Percentiles rank a stretch among this genome's conserved stretches.
Conservation (phyloP, 331 rosid genomes). For the Malus hybrid region DNA sequence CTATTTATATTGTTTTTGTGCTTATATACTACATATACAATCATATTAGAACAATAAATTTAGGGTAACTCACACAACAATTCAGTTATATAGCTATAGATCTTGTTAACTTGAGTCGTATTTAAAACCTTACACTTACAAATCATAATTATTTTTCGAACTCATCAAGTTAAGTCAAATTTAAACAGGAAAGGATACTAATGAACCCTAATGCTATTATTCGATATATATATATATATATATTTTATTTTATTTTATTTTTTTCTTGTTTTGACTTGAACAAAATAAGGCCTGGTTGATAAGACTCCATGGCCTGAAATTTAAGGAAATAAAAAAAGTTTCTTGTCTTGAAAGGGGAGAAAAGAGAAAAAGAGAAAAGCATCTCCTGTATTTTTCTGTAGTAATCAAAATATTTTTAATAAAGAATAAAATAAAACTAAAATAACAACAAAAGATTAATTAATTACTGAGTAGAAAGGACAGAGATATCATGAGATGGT, state of each 20-base stretch:
- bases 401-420: background rate
- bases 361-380: slow-evolving; percentile 13
- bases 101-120: no score
- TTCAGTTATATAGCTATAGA: background rate
- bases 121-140: background rate
- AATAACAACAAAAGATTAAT: background rate
- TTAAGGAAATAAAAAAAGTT: background rate
- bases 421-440: background rate
- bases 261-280: background rate
- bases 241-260: no score
- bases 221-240: no score
- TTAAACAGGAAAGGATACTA: no score
- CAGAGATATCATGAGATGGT: slow-evolving; percentile 12
- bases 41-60: no score
- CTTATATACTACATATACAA: no score
- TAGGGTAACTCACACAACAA: background rate
- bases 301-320: background rate
- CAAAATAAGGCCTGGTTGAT: background rate
- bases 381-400: slow-evolving; percentile 1
- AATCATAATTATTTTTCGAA: no score
- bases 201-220: background rate
- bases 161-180: background rate
- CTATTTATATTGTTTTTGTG: no score
- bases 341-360: slow-evolving; percentile 10
- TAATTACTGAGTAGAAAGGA: background rate